phyloP scores from a whole-genome alignment of 164 flowering plant species.

The Tinospora cordifolia region DNA sequence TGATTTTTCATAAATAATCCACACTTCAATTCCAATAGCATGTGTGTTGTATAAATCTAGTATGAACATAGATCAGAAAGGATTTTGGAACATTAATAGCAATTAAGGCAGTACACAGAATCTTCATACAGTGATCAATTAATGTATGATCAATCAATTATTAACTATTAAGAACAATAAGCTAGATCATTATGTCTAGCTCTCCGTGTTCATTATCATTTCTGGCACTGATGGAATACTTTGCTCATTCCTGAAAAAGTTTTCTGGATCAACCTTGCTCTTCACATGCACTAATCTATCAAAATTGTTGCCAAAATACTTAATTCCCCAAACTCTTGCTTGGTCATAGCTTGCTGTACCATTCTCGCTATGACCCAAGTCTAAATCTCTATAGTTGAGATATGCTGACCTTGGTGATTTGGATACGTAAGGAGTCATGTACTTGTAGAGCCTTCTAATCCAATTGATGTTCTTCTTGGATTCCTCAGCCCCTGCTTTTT shows the following conservation, averaged over 20 bases:
- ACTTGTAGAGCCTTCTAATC: conserved; percentile 18
- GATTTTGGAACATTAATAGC: too few relatives aligned
- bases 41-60: too few relatives aligned
- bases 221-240: conserved; percentile 4
- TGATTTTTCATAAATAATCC: too few relatives aligned
- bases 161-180: too few relatives aligned
- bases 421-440: conserved; percentile 20
- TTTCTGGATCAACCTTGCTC: conserved; percentile 29
- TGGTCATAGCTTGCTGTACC: conserved; percentile 19
- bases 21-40: too few relatives aligned
- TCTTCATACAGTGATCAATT: too few relatives aligned
- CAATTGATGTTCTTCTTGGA: conserved; percentile 15
- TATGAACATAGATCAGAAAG: too few relatives aligned
- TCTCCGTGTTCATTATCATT: neutral
- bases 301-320: conserved; percentile 30
- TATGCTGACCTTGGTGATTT: conserved; percentile 14
- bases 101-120: too few relatives aligned
- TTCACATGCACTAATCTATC: conserved; percentile 31
- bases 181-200: too few relatives aligned
- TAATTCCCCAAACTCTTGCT: conserved; percentile 25
- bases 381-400: conserved; percentile 4
- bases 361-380: conserved; percentile 6
- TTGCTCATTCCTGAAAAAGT: conserved; percentile 28
- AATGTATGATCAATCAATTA: too few relatives aligned
- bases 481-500: conserved; percentile 2